Percentiles rank a stretch among this genome's conserved stretches.
phyloP scores from a whole-genome alignment of 768 basidiomycete species.

The Boletus sensibilis region DNA sequence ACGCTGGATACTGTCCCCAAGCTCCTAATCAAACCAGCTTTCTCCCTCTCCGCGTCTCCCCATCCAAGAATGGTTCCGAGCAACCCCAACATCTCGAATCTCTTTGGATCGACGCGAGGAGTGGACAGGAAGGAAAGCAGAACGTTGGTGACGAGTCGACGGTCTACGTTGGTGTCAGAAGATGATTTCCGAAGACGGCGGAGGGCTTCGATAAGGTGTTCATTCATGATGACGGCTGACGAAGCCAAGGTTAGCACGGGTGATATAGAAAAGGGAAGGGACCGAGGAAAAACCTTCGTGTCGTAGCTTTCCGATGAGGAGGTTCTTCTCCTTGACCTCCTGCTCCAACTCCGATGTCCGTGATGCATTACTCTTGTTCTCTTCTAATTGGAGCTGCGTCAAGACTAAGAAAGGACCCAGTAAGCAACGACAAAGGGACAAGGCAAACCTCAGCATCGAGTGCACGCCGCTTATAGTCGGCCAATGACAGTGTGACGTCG shows the following conservation, averaged over 20 bases:
- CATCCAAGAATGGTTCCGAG: slow-evolving; percentile 90
- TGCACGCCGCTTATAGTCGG: slow-evolving; percentile 90
- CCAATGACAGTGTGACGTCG: slow-evolving; percentile 69
- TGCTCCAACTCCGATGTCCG: slow-evolving; percentile 75
- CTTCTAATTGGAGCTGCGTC: slow-evolving; percentile 68
- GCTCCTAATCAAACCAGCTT: slow-evolving; percentile 56
- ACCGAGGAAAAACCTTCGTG: slow-evolving; percentile 76
- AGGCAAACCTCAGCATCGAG: slow-evolving; percentile 77
- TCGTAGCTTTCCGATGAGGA: slow-evolving; percentile 91
- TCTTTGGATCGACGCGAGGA: slow-evolving; percentile 87
- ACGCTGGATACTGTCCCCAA: slow-evolving; percentile 53
- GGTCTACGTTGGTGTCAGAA: slow-evolving; percentile 85
- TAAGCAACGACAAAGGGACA: neutral
- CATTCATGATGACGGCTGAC: slow-evolving; percentile 92
- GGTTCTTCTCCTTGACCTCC: slow-evolving; percentile 92
- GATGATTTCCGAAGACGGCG: slow-evolving; percentile 86
- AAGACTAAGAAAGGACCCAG: slow-evolving; percentile 1
- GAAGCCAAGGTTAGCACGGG: neutral
- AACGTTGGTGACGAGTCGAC: slow-evolving; percentile 92
- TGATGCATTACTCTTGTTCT: slow-evolving; percentile 62
- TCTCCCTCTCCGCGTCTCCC: slow-evolving; percentile 88
- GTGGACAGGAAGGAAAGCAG: slow-evolving; percentile 87
- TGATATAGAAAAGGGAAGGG: neutral
- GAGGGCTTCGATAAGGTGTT: slow-evolving; percentile 97
- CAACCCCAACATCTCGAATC: slow-evolving; percentile 93